Percentiles rank a stretch among this genome's conserved stretches.
Conservation (phyloP, 2,329 filamentous ascomycete genomes). For the Polytolypa hystricis region DNA sequence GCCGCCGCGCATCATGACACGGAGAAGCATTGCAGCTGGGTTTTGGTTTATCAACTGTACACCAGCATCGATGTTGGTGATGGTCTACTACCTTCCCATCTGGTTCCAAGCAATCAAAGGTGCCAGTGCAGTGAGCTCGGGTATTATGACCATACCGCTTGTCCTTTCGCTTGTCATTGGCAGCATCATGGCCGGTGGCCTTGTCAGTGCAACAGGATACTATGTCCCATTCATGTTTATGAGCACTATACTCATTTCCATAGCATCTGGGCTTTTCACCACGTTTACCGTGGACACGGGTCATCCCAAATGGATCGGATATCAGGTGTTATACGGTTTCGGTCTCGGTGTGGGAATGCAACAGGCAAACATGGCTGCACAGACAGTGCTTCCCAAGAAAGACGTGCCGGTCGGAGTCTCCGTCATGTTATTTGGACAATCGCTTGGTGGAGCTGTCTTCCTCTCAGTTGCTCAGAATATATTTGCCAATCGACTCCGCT, state of each 20-base stretch:
- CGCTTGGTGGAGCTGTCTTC: slow-evolving; percentile 10
- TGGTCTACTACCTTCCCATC: slow-evolving; percentile 20
- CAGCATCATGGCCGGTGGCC: slow-evolving; percentile 11
- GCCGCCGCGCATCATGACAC: slow-evolving; percentile 17
- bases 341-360: slow-evolving; percentile 18
- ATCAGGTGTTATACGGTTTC: slow-evolving; percentile 16
- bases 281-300: slow-evolving; percentile 17
- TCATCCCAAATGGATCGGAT: slow-evolving; percentile 18
- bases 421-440: slow-evolving; percentile 14
- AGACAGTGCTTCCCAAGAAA: slow-evolving; percentile 12
- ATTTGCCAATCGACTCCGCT: slow-evolving; percentile 14
- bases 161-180: slow-evolving; percentile 22
- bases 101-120: slow-evolving; percentile 36
- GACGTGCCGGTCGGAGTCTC: slow-evolving; percentile 13
- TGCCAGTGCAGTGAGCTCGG: slow-evolving; percentile 27
- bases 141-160: slow-evolving; percentile 25
- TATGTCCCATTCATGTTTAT: slow-evolving; percentile 17
- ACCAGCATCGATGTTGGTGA: slow-evolving; percentile 8
- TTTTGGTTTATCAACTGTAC: background rate
- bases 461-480: slow-evolving; percentile 13
- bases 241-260: slow-evolving; percentile 14
- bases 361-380: slow-evolving; percentile 10
- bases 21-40: slow-evolving; percentile 19
- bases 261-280: slow-evolving; percentile 21
- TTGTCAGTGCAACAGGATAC: slow-evolving; percentile 12